These are phyloP conservation scores for Vanrija sp. DNA, from an alignment of 1,284 basidiomycete genomes.

Conservation along the genomic window DNA sequence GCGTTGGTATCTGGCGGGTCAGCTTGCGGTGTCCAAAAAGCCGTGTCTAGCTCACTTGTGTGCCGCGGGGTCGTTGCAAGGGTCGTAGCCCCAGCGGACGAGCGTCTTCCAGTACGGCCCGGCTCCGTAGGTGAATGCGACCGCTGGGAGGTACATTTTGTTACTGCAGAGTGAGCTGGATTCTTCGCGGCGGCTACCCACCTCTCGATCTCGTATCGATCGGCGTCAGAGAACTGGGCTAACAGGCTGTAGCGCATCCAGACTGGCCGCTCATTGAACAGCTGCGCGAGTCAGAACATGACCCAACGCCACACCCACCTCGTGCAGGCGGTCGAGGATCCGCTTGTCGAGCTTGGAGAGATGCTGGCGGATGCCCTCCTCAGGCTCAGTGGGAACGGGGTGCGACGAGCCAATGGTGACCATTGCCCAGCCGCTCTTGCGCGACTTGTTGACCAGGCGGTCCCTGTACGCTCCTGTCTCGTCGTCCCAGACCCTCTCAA, in stretches of 20 bases:
- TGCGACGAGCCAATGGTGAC: slow-evolving; percentile 25
- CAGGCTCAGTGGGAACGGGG: slow-evolving; percentile 61
- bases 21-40: background rate
- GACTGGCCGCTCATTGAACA: slow-evolving; percentile 64
- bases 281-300: slow-evolving; percentile 18
- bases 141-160: slow-evolving; percentile 51
- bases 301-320: slow-evolving; percentile 49
- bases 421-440: slow-evolving; percentile 21
- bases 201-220: slow-evolving; percentile 20
- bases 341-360: slow-evolving; percentile 56
- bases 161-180: slow-evolving; percentile 29
- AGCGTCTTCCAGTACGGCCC: slow-evolving; percentile 91
- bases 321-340: slow-evolving; percentile 59
- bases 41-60: slow-evolving; percentile 59
- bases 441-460: slow-evolving; percentile 33
- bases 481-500: slow-evolving; percentile 33
- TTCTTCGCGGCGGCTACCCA: background rate
- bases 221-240: slow-evolving; percentile 70
- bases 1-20: slow-evolving; percentile 64
- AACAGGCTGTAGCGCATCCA: slow-evolving; percentile 83
- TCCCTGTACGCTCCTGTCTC: slow-evolving; percentile 25
- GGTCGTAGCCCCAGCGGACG: slow-evolving; percentile 84
- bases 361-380: slow-evolving; percentile 50
- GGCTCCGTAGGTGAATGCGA: slow-evolving; percentile 80
- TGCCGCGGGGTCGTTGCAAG: slow-evolving; percentile 64